Percentiles rank a stretch among this genome's conserved stretches.
phyloP scores from a whole-genome alignment of 257 asterid species.

The Anisodus acutangulus region DNA sequence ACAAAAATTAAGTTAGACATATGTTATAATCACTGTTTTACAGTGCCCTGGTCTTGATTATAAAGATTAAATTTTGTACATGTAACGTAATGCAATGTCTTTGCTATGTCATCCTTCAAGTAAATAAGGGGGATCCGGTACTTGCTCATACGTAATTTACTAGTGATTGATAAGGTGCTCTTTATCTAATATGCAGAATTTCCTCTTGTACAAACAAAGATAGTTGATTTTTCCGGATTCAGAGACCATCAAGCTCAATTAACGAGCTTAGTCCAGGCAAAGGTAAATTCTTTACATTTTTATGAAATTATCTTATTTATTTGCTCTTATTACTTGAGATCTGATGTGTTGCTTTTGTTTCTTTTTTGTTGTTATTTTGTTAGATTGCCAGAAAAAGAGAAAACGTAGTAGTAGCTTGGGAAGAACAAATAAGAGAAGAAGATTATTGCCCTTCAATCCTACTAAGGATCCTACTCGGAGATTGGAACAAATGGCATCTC shows the following conservation, averaged over 20 bases:
- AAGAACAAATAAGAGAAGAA: conserved; percentile 70
- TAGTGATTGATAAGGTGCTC: background rate
- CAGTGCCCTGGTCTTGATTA: background rate
- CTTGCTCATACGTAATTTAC: background rate
- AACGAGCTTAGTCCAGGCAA: conserved; percentile 56
- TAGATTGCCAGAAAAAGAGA: conserved; percentile 65
- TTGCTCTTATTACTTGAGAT: background rate
- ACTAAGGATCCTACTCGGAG: conserved; percentile 67
- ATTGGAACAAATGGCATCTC: conserved; percentile 88
- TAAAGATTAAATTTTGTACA: background rate
- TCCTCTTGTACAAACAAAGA: conserved; percentile 82
- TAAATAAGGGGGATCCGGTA: background rate
- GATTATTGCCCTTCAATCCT: conserved; percentile 68
- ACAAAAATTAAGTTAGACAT: background rate
- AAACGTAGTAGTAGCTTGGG: conserved; percentile 52
- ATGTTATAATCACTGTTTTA: background rate
- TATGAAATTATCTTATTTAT: background rate
- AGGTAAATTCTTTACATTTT: background rate
- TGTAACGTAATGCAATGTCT: background rate
- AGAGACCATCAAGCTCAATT: conserved; percentile 48
- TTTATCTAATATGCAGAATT: conserved; percentile 50
- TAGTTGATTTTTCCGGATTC: conserved; percentile 85
- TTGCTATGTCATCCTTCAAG: background rate
- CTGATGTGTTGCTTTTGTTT: background rate
- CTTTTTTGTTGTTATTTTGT: background rate